phyloP scores from a whole-genome alignment of 2,329 filamentous ascomycete species.

The Metarhizium rileyi region DNA sequence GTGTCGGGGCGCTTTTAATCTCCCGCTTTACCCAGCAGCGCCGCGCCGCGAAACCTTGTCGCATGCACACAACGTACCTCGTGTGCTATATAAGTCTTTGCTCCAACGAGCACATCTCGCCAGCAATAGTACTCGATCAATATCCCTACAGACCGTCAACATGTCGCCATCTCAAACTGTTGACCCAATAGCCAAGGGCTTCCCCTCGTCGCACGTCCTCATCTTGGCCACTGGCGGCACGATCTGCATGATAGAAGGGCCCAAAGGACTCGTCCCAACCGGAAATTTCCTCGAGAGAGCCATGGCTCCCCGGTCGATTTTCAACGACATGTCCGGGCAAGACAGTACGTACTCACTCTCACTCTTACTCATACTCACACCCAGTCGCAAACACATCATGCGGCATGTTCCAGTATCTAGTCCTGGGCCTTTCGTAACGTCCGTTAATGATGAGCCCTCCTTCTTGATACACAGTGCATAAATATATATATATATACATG shows the following conservation, averaged over 20 bases:
- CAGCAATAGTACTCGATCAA: too few species aligned
- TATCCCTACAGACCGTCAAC: too few species aligned
- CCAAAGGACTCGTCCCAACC: constrained; percentile 70
- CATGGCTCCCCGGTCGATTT: constrained; percentile 71
- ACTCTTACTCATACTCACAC: not conserved
- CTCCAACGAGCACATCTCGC: too few species aligned
- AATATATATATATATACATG: too few species aligned
- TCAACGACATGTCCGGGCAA: constrained; percentile 55
- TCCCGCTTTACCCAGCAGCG: not conserved
- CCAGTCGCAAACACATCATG: too few species aligned
- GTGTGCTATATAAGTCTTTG: too few species aligned
- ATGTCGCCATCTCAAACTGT: constrained; percentile 11
- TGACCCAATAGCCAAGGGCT: constrained; percentile 10
- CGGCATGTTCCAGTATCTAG: too few species aligned
- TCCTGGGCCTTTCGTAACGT: too few species aligned
- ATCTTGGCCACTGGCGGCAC: constrained; percentile 86
- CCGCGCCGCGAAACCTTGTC: too few species aligned
- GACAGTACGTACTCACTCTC: constrained; percentile 4
- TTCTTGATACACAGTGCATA: too few species aligned
- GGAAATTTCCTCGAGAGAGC: constrained; percentile 72
- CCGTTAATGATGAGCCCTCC: too few species aligned
- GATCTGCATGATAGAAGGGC: constrained; percentile 83
- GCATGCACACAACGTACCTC: too few species aligned
- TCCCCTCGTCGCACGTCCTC: constrained; percentile 70
- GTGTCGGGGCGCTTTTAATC: not conserved